phyloP scores from a whole-genome alignment of 345 rosid species.

The Aquilaria yunnanensis region DNA sequence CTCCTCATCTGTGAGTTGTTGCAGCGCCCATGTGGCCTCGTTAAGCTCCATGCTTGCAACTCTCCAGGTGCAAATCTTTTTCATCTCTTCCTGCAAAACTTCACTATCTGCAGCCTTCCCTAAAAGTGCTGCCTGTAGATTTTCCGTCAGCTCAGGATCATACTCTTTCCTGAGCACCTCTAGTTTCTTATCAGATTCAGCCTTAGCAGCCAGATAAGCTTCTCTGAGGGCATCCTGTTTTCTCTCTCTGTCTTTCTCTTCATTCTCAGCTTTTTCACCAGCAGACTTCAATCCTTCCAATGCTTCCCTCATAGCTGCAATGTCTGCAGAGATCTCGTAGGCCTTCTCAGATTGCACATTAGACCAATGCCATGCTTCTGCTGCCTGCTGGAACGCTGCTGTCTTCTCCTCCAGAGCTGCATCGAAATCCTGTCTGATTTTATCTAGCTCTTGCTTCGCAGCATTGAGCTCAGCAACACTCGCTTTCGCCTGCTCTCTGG shows the following conservation, averaged over 20 bases:
- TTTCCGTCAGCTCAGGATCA: constrained; percentile 36
- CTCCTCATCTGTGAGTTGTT: constrained; percentile 56
- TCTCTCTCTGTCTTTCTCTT: constrained; percentile 24
- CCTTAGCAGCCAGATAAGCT: constrained; percentile 32
- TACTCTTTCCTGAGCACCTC: constrained; percentile 30
- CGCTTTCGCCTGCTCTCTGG: constrained; percentile 43
- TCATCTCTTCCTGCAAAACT: constrained; percentile 46
- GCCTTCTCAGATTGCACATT: constrained; percentile 29
- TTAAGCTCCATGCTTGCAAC: constrained; percentile 46
- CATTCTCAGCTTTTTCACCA: constrained; percentile 33
- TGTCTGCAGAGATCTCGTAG: constrained; percentile 44
- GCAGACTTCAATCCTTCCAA: constrained; percentile 40
- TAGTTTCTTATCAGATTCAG: constrained; percentile 41
- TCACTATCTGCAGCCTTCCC: constrained; percentile 54
- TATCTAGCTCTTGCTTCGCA: constrained; percentile 56
- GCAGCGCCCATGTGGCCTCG: constrained; percentile 50
- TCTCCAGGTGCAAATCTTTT: constrained; percentile 37
- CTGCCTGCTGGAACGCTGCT: constrained; percentile 49
- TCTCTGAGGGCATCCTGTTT: constrained; percentile 35
- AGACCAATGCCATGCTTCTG: constrained; percentile 45
- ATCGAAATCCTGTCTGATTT: constrained; percentile 64
- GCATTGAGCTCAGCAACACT: constrained; percentile 46
- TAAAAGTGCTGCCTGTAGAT: constrained; percentile 36
- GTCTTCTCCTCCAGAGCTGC: constrained; percentile 47
- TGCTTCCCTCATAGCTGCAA: constrained; percentile 48